Base-by-base conservation (phyloP, 2,329 filamentous ascomycete species). In the Cytospora paraplurivora region DNA sequence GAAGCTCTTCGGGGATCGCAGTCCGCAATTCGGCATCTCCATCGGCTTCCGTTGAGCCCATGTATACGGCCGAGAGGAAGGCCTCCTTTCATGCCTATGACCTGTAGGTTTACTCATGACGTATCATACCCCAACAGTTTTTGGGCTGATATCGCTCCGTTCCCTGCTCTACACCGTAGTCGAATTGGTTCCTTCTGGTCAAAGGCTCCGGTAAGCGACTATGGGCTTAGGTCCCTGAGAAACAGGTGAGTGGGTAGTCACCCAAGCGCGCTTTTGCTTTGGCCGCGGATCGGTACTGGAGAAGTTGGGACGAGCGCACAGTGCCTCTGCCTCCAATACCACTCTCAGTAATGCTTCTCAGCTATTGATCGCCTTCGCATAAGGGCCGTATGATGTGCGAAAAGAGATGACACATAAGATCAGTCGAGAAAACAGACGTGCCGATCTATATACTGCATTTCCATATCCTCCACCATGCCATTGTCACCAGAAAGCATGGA, bases 11-110 rank as follows among this genome's bases (percentile, higher is more conserved):
- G 85, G 76, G 12, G 70, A 27, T 75, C 71, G 8, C 72, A 73
- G 17, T 78, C 75, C n/a, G 76, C 76, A 13, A 78, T 69, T 1
- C 76, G 74, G 76, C 12, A 71, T 71, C 65, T 76, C 72, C 17
- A 77, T 63, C 1, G 76, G 41, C 60, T 75, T 72, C 27, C 0
- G 75, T 75, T 13, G 71, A 81, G 63, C 78, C 69, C 34, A 79
- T 72, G 0, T 72, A 75, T 1, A 79, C 79, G 0, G 79, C 77
- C 0, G 78, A 74, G 21, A 83, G 63, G 21, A 82, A 76, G 10
- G 82, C 74, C 66, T 82, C 79, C 21, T 72, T 17, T 12, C 8
- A 11, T 2, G 51, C 58, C 1, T 37, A 21, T n/a, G 11, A 37
- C 32, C 32, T 61, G 11, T 61, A 7, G 13, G 49, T 55, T 2